Evolutionary conservation across 345 rosid genomes (phyloP), one percentile per base, ranked within the genome.

Genomic region (Excoecaria agallocha): DNA sequence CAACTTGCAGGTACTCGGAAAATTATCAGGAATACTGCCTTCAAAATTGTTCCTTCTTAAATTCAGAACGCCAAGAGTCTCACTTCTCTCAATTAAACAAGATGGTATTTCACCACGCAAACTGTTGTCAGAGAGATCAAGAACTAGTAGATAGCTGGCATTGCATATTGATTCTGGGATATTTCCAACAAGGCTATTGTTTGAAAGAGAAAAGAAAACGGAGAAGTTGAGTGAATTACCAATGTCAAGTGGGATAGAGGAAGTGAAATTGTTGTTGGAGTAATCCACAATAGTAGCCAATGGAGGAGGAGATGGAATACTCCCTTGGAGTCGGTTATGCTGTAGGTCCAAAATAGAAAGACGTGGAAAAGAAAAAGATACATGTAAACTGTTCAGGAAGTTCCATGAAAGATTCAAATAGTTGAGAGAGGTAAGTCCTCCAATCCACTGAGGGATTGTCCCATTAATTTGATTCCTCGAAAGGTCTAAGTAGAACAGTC

Each of bases 381-480:
- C 22, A 61, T 73, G 76, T 46, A 79, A 12, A 41, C 58, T 13
- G 16, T 0, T 35, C 38, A 82, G 75, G 11, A 57, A 22, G 81
- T 54, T 62, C 16, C 25, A 39, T 17, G 81, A 73, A 61, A 78
- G 74, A 51, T 78, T 78, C 38, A 78, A 62, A 17, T 38, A 12
- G 1, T 0, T 4, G 8, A 43, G 74, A 19, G 20, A 4, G 7
- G 30, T 22, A 15, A 30, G 46, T 51, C 68, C 38, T 85, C 87
- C 78, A 52, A 89, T 75, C 93, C 91, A 89, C 0, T 17, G 2
- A 0, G 89, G 93, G n/a, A 89, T 55, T 22, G 2, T 1, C 35
- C 86, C 85, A 15, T 1, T 19, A 48, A 89, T 87, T 0, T 37
- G 22, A 75, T 89, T 89, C 9, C 13, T 6, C 3, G 91, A 86